Evolutionary conservation across 2,329 filamentous ascomycete species (phyloP).

Genomic region (Pseudogymnoascus sp.): DNA sequence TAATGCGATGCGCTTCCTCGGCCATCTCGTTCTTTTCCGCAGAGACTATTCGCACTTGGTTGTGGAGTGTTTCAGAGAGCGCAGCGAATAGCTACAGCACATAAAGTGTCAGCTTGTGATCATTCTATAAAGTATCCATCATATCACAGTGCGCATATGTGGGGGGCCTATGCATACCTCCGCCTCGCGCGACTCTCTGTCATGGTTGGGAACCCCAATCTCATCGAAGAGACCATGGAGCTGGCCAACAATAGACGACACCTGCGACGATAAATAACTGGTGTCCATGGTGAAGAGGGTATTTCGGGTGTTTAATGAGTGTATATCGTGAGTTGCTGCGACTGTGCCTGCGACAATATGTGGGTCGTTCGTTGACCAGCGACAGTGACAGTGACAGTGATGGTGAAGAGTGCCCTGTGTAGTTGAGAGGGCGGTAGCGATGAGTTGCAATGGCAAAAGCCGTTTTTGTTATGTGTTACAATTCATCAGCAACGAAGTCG

Average conservation of each 20-base stretch:
- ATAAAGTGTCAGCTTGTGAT: neutral
- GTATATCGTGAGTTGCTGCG: neutral
- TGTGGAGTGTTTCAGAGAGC: constrained; percentile 83
- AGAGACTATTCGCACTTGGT: constrained; percentile 76
- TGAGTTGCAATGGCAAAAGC: constrained; percentile 5
- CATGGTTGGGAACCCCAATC: constrained; percentile 89
- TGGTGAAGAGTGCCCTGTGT: neutral
- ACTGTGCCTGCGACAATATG: constrained; percentile 2
- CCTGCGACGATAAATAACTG: constrained; percentile 86
- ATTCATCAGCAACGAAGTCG: constrained; percentile 3
- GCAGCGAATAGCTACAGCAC: constrained; percentile 70
- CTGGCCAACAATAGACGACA: constrained; percentile 87
- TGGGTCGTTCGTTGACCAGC: neutral
- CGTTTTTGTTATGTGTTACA: constrained; percentile 4
- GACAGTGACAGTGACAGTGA: neutral
- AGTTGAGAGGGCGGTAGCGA: neutral
- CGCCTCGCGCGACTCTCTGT: constrained; percentile 79
- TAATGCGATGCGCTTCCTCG: constrained; percentile 80
- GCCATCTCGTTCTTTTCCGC: constrained; percentile 82
- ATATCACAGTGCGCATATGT: constrained; percentile 6
- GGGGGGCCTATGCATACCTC: constrained; percentile 50
- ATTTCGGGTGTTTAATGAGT: neutral
- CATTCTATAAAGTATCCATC: constrained; percentile 16
- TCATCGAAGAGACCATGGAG: constrained; percentile 94
- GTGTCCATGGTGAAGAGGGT: constrained; percentile 60